phyloP scores from a whole-genome alignment of 192 early-diverging fungal genomes.

The Podila epicladia region DNA sequence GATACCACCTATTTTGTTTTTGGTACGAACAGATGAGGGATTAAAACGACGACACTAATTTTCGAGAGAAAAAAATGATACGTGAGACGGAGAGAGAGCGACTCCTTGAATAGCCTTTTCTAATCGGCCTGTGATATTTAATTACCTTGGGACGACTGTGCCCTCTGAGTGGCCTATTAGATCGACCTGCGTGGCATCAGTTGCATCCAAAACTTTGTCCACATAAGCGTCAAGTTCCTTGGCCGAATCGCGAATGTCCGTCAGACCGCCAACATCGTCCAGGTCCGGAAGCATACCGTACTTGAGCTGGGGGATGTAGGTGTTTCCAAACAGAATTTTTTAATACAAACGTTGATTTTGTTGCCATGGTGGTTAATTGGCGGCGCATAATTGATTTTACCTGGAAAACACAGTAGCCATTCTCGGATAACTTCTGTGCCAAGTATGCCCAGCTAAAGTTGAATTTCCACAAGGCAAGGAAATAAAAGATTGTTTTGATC shows the following conservation, averaged over 20 bases:
- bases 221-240: slow-evolving; percentile 10
- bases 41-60: no score
- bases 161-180: slow-evolving; percentile 36
- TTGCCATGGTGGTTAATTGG: background rate
- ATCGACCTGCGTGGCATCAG: slow-evolving; percentile 16
- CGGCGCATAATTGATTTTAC: background rate
- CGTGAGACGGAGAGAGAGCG: background rate
- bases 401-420: slow-evolving; percentile 17
- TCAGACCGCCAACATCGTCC: slow-evolving; percentile 7
- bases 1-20: slow-evolving; percentile 11
- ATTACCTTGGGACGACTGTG: slow-evolving; percentile 11
- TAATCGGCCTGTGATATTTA: background rate
- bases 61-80: background rate
- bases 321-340: background rate
- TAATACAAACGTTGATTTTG: no score
- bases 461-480: background rate
- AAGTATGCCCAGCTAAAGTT: slow-evolving; percentile 3
- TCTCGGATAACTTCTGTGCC: background rate
- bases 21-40: no score
- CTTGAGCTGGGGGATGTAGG: background rate
- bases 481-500: background rate
- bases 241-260: slow-evolving; percentile 19
- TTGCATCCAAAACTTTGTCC: slow-evolving; percentile 10
- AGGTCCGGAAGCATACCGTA: slow-evolving; percentile 18
- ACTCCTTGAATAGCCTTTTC: background rate